Evolutionary conservation across 2,329 filamentous ascomycete genomes (phyloP), one percentile per base, ranked within the genome.

Genomic region (Diaporthe citrichinensis): DNA sequence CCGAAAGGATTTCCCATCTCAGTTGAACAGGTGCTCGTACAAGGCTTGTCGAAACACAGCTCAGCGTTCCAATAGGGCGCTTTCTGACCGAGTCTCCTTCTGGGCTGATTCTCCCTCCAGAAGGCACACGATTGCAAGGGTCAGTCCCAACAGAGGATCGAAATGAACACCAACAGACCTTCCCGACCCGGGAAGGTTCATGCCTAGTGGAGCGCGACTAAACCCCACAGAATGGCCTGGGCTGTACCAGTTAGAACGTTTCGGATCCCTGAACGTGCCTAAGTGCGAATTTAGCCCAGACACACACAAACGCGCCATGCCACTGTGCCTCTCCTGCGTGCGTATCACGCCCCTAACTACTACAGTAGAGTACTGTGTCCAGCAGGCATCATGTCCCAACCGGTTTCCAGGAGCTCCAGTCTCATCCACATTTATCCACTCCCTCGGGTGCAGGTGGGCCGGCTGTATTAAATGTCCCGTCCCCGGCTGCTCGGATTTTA

Each of bases 171-270:
- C 65, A 69, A 69, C 65, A 69, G 49, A 55, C 49, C 65, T 69
- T 55, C 65, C 65, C 28, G 34, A 69, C 65, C 49, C n/a, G 49
- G 65, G 34, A 69, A 69, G n/a, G 46, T 55, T 69, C 65, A 55
- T 49, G 34, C 65, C 65, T 39, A 20, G 46, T 53, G 65, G 65
- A 53, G 46, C 46, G 46, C 34, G 14, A 39, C 65, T 53, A 39
- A 68, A 53, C 65, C 65, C 65, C 65, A 68, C 65, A 51, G 65
- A 53, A 68, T 39, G 31, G 65, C 34, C 65, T 69, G 46, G 65
- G 65, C 49, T 69, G 34, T 69, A 41, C 65, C 65, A 55, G 46
- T 69, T 69, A 55, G 34, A 69, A 69, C 65, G 65, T 55, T 69
- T 69, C 65, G 65, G 31, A 69, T 69, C 65, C 49, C 65, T 69